A percentile compares a stretch with the other conserved stretches of the same genome.
These are phyloP conservation scores for Pulveroboletus sp. DNA, from an alignment of 768 basidiomycete species.

Conservation along the genomic window DNA sequence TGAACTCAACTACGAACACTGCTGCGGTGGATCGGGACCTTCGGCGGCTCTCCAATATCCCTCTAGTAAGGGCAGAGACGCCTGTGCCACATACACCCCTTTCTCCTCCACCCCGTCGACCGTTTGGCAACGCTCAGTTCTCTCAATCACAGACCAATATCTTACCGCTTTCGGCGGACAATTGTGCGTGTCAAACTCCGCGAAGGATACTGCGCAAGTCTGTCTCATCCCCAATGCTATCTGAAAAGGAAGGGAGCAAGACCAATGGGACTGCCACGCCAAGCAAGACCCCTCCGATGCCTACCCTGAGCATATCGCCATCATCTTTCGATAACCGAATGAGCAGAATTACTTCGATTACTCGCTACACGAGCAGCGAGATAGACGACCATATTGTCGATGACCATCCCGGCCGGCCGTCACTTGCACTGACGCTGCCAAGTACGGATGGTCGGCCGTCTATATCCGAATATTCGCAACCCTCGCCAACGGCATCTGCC, in stretches of 20 bases:
- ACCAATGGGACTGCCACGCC: constrained; percentile 26
- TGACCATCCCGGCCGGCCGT: constrained; percentile 37
- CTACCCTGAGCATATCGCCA: constrained; percentile 32
- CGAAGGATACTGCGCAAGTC: constrained; percentile 41
- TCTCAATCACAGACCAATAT: constrained; percentile 61
- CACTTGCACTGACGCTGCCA: constrained; percentile 49
- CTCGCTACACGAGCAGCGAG: constrained; percentile 40
- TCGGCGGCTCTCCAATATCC: constrained; percentile 38
- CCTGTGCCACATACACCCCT: constrained; percentile 63
- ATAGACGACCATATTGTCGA: constrained; percentile 33
- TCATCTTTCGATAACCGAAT: constrained; percentile 25
- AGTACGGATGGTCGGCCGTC: constrained; percentile 46
- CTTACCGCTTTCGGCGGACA: constrained; percentile 16
- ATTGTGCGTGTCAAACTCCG: constrained; percentile 7
- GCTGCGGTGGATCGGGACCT: constrained; percentile 30
- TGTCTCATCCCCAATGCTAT: constrained; percentile 53
- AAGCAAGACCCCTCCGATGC: constrained; percentile 44
- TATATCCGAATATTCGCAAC: constrained; percentile 64
- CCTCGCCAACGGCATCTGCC: constrained; percentile 78
- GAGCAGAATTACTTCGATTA: constrained; percentile 22
- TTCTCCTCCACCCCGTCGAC: constrained; percentile 60
- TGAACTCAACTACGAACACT: constrained; percentile 14
- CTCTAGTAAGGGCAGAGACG: constrained; percentile 61
- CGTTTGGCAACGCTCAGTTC: constrained; percentile 40
- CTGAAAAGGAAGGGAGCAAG: constrained; percentile 40